Percentiles rank a stretch among this genome's conserved stretches.
Conservation (phyloP, 257 asterid species). For the Craterostigma plantagineum region DNA sequence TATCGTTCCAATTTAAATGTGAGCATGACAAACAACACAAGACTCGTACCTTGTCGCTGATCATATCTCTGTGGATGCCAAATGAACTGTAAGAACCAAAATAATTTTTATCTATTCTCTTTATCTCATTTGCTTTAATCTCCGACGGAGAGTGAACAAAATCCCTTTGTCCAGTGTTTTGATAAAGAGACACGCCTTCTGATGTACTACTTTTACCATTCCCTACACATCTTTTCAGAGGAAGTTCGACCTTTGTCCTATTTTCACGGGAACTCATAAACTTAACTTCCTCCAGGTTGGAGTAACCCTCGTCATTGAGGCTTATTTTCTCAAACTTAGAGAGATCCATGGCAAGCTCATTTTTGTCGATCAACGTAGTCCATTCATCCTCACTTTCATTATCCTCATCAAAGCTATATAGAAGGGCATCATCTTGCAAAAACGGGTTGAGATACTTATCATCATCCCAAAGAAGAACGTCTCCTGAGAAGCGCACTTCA, state of each 20-base stretch:
- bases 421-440: constrained; percentile 65
- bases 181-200: constrained; percentile 9
- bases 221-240: constrained; percentile 8
- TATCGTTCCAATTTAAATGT: neutral
- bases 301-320: constrained; percentile 20
- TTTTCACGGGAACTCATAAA: constrained; percentile 14
- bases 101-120: constrained; percentile 40
- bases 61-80: constrained; percentile 93
- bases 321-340: constrained; percentile 30
- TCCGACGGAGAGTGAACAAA: constrained; percentile 12
- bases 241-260: constrained; percentile 12
- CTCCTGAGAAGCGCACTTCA: constrained; percentile 13
- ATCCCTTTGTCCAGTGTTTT: constrained; percentile 10
- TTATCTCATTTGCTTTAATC: constrained; percentile 25
- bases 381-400: constrained; percentile 41
- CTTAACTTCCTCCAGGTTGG: constrained; percentile 14
- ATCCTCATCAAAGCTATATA: constrained; percentile 60
- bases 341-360: constrained; percentile 24
- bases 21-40: neutral
- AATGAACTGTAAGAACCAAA: constrained; percentile 78
- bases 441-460: constrained; percentile 56
- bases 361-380: constrained; percentile 16
- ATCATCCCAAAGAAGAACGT: constrained; percentile 52
- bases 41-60: constrained; percentile 72
- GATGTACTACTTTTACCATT: constrained; percentile 10